Evolutionary conservation across 495 filamentous ascomycete species (phyloP).

Genomic region (Penicillium chermesinum): DNA sequence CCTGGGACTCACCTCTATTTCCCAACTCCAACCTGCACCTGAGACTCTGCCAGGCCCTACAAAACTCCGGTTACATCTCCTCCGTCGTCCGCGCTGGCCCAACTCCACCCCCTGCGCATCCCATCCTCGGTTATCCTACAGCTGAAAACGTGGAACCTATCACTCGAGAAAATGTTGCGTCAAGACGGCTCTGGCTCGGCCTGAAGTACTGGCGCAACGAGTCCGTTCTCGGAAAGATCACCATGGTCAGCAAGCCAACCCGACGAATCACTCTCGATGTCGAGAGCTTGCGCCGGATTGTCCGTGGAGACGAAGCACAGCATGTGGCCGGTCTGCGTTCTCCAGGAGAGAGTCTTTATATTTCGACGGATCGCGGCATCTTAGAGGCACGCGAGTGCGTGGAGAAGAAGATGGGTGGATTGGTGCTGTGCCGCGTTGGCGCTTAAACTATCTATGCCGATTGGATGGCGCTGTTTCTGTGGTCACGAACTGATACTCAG

Average conservation of each 20-base stretch:
- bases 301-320: constrained; percentile 58
- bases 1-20: constrained; percentile 80
- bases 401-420: constrained; percentile 76
- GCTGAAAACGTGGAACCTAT: constrained; percentile 47
- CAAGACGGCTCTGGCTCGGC: constrained; percentile 80
- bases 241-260: constrained; percentile 70
- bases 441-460: not conserved
- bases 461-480: not conserved
- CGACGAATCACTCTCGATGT: constrained; percentile 62
- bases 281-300: constrained; percentile 53
- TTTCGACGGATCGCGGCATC: constrained; percentile 74
- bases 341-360: constrained; percentile 78
- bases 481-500: constrained; percentile 2
- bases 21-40: constrained; percentile 79
- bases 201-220: constrained; percentile 90
- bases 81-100: constrained; percentile 75
- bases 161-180: constrained; percentile 72
- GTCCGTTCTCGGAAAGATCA: constrained; percentile 71
- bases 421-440: constrained; percentile 66
- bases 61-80: constrained; percentile 75
- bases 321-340: constrained; percentile 66
- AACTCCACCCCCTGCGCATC: constrained; percentile 55
- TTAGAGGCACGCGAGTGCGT: constrained; percentile 84
- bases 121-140: constrained; percentile 41
- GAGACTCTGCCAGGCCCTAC: constrained; percentile 66